These are phyloP conservation scores for Tympanopsis confertula DNA, from an alignment of 2,329 filamentous ascomycete genomes.

Conservation along the genomic window DNA sequence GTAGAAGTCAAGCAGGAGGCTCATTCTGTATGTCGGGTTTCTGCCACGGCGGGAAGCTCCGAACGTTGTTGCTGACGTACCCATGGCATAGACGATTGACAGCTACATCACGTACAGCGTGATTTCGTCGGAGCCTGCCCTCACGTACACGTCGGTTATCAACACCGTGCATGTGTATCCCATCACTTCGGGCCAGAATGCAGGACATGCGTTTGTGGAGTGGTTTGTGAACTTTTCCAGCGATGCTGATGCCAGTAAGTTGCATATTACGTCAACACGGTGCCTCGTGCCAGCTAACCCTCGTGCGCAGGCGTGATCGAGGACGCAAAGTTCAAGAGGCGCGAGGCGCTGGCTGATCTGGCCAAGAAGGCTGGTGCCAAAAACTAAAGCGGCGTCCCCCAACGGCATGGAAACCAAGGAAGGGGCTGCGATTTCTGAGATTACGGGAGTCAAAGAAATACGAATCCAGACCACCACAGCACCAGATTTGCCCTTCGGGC, in stretches of 20 bases:
- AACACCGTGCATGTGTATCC: constrained; percentile 55
- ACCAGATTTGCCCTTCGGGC: too few relatives aligned
- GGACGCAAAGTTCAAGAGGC: constrained; percentile 67
- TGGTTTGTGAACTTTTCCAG: constrained; percentile 62
- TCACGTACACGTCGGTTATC: constrained; percentile 55
- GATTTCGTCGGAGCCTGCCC: constrained; percentile 53
- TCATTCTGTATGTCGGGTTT: constrained; percentile 43
- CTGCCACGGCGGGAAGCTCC: constrained; percentile 1
- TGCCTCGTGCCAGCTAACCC: constrained; percentile 6
- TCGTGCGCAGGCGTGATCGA: constrained; percentile 48
- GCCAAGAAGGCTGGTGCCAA: constrained; percentile 33
- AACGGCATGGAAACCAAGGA: too few relatives aligned
- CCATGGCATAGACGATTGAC: constrained; percentile 43
- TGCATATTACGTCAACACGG: neutral
- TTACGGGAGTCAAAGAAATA: too few relatives aligned
- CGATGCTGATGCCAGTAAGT: constrained; percentile 57
- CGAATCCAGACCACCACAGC: too few relatives aligned
- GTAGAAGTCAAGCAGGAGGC: constrained; percentile 68
- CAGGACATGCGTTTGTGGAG: constrained; percentile 54
- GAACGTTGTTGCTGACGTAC: neutral
- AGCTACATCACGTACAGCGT: constrained; percentile 67
- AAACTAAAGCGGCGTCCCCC: too few relatives aligned
- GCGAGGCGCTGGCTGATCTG: constrained; percentile 57
- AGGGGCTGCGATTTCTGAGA: too few relatives aligned
- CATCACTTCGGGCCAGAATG: constrained; percentile 53